Evolutionary conservation across 768 basidiomycete genomes (phyloP), one percentile per base, ranked within the genome.

Genomic region (Psilocybe cyanescens): DNA sequence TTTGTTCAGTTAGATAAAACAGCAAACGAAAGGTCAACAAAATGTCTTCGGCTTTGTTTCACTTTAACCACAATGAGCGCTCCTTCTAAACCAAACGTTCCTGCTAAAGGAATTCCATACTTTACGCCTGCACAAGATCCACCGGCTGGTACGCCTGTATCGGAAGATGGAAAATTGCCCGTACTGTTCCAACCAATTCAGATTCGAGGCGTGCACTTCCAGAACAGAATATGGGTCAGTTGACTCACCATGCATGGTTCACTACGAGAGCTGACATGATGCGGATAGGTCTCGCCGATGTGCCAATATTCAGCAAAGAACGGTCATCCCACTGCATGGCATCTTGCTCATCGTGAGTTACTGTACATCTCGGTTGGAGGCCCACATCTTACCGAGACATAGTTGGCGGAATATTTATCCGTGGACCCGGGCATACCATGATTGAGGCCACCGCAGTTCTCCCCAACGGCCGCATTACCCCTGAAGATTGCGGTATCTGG

Each of bases 401-500:
- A 58, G 84, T 83, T 19, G 80, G 81, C 2, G 80, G 81, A n/a
- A 83, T 85, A 19, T 62, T 84, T 49, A 78, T 76, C 4, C 80
- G 83, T n/a, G 74, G 76, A 3, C 81, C 88, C 0, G 87, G 85
- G 0, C 73, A 83, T 4, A 80, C 87, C 62, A 76, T 86, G 35
- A 74, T 88, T 31, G 90, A 92, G 72, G 89, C 88, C 0, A 84
- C 85, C 1, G 84, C 85, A 16, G 82, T 90, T 24, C 62, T 75
- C 3, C 75, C 83, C 2, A 76, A 84, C 64, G 84, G 84, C 4
- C 80, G 87, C 48, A 88, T 88, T 73, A 82, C 84, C 0, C 86
- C 89, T 0, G 77, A 86, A 60, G 88, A 88, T 61, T 50, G 72
- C 2, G 88, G 87, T 8, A 71, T 90, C 61, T 90, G 88, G 87